Base-by-base conservation (phyloP, 176 grass and related monocot species). In the Oryza australiensis region DNA sequence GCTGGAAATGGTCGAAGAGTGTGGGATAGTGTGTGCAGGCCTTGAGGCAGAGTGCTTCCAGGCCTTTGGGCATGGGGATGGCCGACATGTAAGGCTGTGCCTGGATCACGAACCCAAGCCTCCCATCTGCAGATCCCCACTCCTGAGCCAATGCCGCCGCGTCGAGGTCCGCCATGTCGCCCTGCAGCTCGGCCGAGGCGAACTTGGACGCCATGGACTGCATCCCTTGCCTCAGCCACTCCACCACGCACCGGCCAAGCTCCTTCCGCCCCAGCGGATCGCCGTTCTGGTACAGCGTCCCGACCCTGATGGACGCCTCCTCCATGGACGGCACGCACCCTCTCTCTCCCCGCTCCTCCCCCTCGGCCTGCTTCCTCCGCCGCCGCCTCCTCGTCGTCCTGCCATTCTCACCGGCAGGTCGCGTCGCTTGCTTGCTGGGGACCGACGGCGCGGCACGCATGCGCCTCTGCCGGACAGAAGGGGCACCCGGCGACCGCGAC, bases 31-130 rank as follows among this genome's bases (percentile, higher is more conserved):
- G 95, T 15, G 92, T 93, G 75, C 90, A 94, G 43, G 92, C 92
- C 86, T 98, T 98, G 88, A 98, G 88, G 76, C 95, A 98, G 62
- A 98, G 86, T 23, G 92, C 79, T 85, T 98, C 95, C 7, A 93
- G 92, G 20, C 95, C 95, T 80, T 94, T 85, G 24, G 95, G 92
- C 92, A 94, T 94, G 38, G 95, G 95, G 13, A 93, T 78, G 12
- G 92, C 84, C 26, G 86, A 93, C 45, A 98, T 82, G 76, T 91
- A 85, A 35, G 86, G 92, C 24, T 93, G 95, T 27, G 92, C 95
- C 67, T 94, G 92, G 80, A 98, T 98, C 24, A 94, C 84, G 45
- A 98, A 98, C 12, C 74, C 82, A 26, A 94, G 84, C 73, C 80
- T 40, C 9, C 86, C 83, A 43, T 89, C 87, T 13, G 64, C 77